These are phyloP conservation scores for Haplosporangium gracile DNA, from an alignment of 192 early-diverging fungal species.

Conservation along the genomic window DNA sequence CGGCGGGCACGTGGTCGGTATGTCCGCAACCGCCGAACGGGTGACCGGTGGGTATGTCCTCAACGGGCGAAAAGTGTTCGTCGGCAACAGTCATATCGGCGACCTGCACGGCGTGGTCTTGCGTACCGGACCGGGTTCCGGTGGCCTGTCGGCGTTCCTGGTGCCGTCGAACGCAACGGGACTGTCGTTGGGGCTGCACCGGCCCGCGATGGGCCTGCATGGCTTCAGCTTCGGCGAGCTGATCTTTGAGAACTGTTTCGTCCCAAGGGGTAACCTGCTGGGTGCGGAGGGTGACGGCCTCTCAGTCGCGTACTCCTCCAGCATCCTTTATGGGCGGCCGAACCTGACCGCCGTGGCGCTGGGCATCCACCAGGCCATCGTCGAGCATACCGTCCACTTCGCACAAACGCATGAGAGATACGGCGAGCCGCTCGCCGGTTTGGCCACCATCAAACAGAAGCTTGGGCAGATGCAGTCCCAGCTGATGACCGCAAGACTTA, in stretches of 20 bases:
- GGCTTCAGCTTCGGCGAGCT: constrained; percentile 5
- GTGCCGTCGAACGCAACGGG: constrained; percentile 1
- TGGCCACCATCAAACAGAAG: constrained; percentile 11
- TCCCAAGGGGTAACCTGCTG: neutral
- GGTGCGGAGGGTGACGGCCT: constrained; percentile 2
- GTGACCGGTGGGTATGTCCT: constrained; percentile 6
- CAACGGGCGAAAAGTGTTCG: constrained; percentile 7
- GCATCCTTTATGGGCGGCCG: constrained; percentile 3
- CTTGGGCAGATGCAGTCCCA: constrained; percentile 11
- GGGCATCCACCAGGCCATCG: constrained; percentile 14
- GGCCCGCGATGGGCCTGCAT: neutral
- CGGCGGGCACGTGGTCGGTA: constrained; percentile 9
- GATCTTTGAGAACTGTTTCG: constrained; percentile 4
- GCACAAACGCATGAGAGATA: constrained; percentile 4
- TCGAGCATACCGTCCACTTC: neutral
- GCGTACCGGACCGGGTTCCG: constrained; percentile 5
- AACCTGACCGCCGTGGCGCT: constrained; percentile 6
- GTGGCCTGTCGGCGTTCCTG: constrained; percentile 1
- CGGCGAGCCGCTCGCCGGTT: neutral
- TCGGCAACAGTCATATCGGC: constrained; percentile 14
- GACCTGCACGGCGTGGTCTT: constrained; percentile 7
- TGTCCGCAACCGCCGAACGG: constrained; percentile 7
- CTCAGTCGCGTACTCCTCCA: constrained; percentile 8
- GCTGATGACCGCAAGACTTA: constrained; percentile 11
- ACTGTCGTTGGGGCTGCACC: neutral